Conservation (phyloP, 352 stramenopile genomes). For the Pythium coloratum region DNA sequence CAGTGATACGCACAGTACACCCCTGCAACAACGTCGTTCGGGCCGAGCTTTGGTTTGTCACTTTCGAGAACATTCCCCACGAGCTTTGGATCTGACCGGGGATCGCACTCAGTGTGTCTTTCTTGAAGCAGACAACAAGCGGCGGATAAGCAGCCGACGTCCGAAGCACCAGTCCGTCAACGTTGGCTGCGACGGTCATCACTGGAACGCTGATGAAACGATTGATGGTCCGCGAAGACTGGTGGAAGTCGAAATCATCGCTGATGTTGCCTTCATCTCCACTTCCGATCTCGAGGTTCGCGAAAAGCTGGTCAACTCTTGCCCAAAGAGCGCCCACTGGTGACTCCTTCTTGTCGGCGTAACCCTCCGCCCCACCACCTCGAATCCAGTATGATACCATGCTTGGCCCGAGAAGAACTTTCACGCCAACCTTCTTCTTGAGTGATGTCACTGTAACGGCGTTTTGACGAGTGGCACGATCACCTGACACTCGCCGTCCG, state of each 20-base stretch:
- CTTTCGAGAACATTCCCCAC: slow-evolving; percentile 48
- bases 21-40: slow-evolving; percentile 53
- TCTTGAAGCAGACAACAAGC: slow-evolving; percentile 46
- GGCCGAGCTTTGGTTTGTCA: slow-evolving; percentile 42
- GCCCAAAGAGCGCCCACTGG: slow-evolving; percentile 33
- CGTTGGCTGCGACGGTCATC: neutral
- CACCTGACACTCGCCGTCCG: neutral
- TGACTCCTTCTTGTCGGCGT: neutral
- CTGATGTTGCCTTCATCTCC: slow-evolving; percentile 17
- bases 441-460: neutral
- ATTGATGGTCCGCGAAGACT: neutral
- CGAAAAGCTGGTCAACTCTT: slow-evolving; percentile 62
- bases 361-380: neutral
- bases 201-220: neutral
- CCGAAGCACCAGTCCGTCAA: slow-evolving; percentile 54
- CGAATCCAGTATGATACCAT: slow-evolving; percentile 56
- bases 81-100: slow-evolving; percentile 46
- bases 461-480: neutral
- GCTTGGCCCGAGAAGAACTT: slow-evolving; percentile 69
- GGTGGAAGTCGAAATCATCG: neutral
- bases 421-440: slow-evolving; percentile 21
- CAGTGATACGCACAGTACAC: slow-evolving; percentile 34
- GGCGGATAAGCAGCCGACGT: slow-evolving; percentile 41
- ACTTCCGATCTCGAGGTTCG: slow-evolving; percentile 42
- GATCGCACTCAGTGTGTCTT: slow-evolving; percentile 32